Conservation (phyloP, 2,329 filamentous ascomycete genomes). For the Chalaropsis thielavioides region DNA sequence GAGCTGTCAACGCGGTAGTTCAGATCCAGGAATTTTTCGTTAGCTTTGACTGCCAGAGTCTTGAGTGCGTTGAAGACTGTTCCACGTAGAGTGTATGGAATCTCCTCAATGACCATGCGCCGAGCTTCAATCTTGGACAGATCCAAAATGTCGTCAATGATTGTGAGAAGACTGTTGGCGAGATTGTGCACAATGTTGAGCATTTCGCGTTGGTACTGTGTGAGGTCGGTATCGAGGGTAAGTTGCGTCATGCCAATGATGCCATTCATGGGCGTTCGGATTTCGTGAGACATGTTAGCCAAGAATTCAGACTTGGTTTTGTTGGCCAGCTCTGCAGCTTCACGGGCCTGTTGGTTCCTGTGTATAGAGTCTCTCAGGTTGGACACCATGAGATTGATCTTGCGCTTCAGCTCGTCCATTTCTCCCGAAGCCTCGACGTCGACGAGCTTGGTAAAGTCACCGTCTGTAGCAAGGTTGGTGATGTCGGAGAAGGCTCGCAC, state of each 20-base stretch:
- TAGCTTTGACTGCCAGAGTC: conserved; percentile 90
- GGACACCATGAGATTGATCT: conserved; percentile 99
- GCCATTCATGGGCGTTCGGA: conserved; percentile 91
- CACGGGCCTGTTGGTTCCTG: conserved; percentile 85
- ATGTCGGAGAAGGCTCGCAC: conserved; percentile 97
- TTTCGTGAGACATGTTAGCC: conserved; percentile 98
- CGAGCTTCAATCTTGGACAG: conserved; percentile 80
- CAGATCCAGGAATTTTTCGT: conserved; percentile 84
- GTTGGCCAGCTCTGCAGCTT: conserved; percentile 91
- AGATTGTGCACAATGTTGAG: conserved; percentile 94
- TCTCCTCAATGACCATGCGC: conserved; percentile 96
- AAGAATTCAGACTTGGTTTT: conserved; percentile 97
- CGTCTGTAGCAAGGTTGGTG: conserved; percentile 92
- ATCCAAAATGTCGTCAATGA: conserved; percentile 76
- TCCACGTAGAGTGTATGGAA: conserved; percentile 84
- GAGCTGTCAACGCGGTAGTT: conserved; percentile 88
- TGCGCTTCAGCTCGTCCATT: conserved; percentile 97
- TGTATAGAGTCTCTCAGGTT: conserved; percentile 93
- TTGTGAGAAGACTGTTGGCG: conserved; percentile 88
- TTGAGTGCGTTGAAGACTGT: conserved; percentile 97
- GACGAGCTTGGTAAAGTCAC: conserved; percentile 92
- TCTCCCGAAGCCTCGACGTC: conserved; percentile 95
- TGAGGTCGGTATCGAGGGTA: conserved; percentile 86
- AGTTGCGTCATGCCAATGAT: conserved; percentile 98
- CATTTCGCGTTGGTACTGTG: conserved; percentile 94